phyloP scores from a whole-genome alignment of 441 rosid species.

The Jatropha podagrica region DNA sequence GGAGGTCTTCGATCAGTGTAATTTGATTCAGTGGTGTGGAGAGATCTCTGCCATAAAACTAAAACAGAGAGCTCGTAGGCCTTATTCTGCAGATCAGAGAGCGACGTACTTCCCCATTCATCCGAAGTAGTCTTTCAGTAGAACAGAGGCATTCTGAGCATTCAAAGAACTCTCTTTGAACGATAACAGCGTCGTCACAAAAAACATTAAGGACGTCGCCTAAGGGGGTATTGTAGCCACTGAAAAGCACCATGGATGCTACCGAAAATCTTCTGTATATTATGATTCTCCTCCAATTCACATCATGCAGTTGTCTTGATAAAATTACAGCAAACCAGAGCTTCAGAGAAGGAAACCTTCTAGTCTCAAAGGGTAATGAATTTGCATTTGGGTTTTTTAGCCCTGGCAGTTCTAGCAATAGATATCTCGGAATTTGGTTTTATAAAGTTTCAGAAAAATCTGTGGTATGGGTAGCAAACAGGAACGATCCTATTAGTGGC shows the following conservation, averaged over 20 bases:
- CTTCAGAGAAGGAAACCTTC: conserved; percentile 4
- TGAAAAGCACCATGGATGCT: neutral
- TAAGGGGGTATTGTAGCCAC: too few relatives aligned
- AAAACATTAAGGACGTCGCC: too few relatives aligned
- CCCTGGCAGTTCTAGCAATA: conserved; percentile 9
- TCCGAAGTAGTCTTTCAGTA: too few relatives aligned
- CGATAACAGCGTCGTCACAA: too few relatives aligned
- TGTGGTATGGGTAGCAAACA: conserved; percentile 32
- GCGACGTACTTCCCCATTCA: too few relatives aligned
- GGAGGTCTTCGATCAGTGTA: neutral
- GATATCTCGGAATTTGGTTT: conserved; percentile 31
- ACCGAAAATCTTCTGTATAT: neutral
- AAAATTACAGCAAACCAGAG: neutral
- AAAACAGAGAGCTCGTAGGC: neutral
- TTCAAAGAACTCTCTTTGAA: too few relatives aligned
- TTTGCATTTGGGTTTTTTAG: conserved; percentile 25
- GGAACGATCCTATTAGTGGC: conserved; percentile 16
- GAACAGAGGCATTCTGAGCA: too few relatives aligned
- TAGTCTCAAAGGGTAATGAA: conserved; percentile 12
- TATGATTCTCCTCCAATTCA: conserved; percentile 11
- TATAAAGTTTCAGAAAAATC: conserved; percentile 6
- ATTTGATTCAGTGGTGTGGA: neutral
- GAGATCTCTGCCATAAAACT: neutral
- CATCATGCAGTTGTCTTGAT: neutral
- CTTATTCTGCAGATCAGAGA: neutral